Conservation (phyloP, 768 basidiomycete species). For the Leccinum subtestaceum region DNA sequence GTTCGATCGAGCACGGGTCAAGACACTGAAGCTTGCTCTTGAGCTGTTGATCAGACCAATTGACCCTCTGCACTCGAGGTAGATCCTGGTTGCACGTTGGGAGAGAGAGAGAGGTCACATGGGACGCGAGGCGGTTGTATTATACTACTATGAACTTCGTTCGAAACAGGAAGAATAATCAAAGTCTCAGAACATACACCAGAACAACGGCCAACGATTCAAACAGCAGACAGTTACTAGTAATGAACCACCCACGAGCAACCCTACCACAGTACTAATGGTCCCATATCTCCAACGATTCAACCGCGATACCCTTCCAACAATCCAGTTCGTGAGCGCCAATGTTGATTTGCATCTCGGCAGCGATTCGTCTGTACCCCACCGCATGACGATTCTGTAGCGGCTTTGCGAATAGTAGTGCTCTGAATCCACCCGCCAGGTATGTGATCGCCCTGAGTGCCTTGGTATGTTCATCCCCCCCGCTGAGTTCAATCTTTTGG, state of each 20-base stretch:
- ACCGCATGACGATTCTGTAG: neutral
- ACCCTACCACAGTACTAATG: neutral
- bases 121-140: too few species aligned
- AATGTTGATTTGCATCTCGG: conserved; percentile 1
- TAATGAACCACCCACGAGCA: neutral
- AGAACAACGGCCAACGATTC: too few species aligned
- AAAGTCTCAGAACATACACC: too few species aligned
- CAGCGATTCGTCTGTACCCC: conserved; percentile 19
- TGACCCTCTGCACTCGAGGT: too few species aligned
- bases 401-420: conserved; percentile 8
- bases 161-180: too few species aligned
- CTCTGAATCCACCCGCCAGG: conserved; percentile 10
- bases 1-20: too few species aligned
- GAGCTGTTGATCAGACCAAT: too few species aligned
- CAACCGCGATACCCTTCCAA: neutral
- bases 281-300: conserved; percentile 8
- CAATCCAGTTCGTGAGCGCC: neutral
- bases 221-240: too few species aligned
- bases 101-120: too few species aligned
- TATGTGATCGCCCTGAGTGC: neutral
- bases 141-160: too few species aligned
- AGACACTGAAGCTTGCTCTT: too few species aligned
- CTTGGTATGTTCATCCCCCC: neutral
- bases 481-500: neutral
- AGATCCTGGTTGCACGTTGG: too few species aligned